These are phyloP conservation scores for Beauveria varroae DNA, from an alignment of 2,329 filamentous ascomycete species.

Conservation along the genomic window DNA sequence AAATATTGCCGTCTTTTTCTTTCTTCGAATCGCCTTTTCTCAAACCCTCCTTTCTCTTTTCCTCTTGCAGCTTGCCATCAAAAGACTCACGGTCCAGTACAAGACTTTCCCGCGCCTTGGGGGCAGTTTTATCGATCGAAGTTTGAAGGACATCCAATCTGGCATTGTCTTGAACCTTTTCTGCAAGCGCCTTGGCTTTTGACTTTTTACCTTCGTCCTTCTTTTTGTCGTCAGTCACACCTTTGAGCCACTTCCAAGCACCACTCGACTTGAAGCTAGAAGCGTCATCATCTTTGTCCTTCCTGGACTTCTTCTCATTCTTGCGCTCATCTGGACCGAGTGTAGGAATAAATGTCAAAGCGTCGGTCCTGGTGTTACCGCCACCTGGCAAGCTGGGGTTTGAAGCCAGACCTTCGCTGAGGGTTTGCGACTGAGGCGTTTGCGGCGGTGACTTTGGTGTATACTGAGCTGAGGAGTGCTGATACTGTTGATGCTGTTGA, in stretches of 20 bases:
- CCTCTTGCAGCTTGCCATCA: constrained; percentile 66
- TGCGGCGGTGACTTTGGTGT: constrained; percentile 18
- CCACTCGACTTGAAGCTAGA: constrained; percentile 65
- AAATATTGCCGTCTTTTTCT: constrained; percentile 88
- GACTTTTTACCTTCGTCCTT: constrained; percentile 59
- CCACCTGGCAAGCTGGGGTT: constrained; percentile 60
- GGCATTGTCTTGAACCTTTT: constrained; percentile 67
- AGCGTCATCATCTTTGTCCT: constrained; percentile 57
- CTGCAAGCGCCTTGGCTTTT: constrained; percentile 50
- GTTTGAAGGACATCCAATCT: constrained; percentile 81
- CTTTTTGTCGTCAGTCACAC: constrained; percentile 63
- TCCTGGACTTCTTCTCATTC: constrained; percentile 66
- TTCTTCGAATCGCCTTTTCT: constrained; percentile 77
- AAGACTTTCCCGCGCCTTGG: constrained; percentile 71
- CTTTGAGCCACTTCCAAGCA: constrained; percentile 66
- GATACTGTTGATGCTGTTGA: constrained; percentile 8
- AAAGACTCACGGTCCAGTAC: constrained; percentile 71
- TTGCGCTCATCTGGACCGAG: constrained; percentile 63
- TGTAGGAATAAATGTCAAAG: constrained; percentile 73
- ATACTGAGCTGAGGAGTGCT: constrained; percentile 15
- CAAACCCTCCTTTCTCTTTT: constrained; percentile 71
- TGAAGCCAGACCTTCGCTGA: constrained; percentile 23
- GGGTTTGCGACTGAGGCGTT: constrained; percentile 15
- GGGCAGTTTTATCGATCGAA: constrained; percentile 65
- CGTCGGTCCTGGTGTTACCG: constrained; percentile 61